These are phyloP conservation scores for Venturia carpophila DNA, from an alignment of 2,329 filamentous ascomycete species.

Conservation along the genomic window DNA sequence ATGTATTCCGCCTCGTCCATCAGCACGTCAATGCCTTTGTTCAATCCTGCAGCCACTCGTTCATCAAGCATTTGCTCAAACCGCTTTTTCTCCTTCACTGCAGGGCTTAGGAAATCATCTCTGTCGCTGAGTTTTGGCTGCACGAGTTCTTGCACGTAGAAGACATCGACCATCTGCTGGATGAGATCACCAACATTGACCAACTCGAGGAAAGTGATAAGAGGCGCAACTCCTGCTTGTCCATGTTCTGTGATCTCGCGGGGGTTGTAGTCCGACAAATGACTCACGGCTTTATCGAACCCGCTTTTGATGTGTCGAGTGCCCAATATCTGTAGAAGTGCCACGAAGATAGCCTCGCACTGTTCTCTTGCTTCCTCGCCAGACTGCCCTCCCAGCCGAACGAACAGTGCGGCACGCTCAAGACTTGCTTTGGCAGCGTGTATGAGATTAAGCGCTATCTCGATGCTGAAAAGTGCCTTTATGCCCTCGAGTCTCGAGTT, in stretches of 20 bases:
- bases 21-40: conserved; percentile 95
- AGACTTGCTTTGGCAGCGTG: conserved; percentile 82
- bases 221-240: conserved; percentile 69
- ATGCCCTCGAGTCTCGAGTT: conserved; percentile 90
- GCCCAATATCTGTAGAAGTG: conserved; percentile 74
- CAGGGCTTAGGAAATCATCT: conserved; percentile 89
- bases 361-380: conserved; percentile 80
- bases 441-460: conserved; percentile 82
- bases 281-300: conserved; percentile 85
- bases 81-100: conserved; percentile 90
- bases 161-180: conserved; percentile 97
- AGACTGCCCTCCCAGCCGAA: conserved; percentile 67
- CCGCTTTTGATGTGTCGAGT: conserved; percentile 82
- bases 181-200: conserved; percentile 98
- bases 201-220: conserved; percentile 92
- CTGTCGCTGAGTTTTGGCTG: conserved; percentile 75
- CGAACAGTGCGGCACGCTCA: conserved; percentile 76
- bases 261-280: conserved; percentile 86
- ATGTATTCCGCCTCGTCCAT: conserved; percentile 98
- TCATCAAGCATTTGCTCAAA: conserved; percentile 99
- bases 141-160: conserved; percentile 91
- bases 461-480: conserved; percentile 89
- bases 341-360: conserved; percentile 82
- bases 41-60: conserved; percentile 86
- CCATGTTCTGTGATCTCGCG: conserved; percentile 64